These are phyloP conservation scores for Apiotrichum mycotoxinovorans DNA, from an alignment of 1,284 basidiomycete species.

Conservation along the genomic window DNA sequence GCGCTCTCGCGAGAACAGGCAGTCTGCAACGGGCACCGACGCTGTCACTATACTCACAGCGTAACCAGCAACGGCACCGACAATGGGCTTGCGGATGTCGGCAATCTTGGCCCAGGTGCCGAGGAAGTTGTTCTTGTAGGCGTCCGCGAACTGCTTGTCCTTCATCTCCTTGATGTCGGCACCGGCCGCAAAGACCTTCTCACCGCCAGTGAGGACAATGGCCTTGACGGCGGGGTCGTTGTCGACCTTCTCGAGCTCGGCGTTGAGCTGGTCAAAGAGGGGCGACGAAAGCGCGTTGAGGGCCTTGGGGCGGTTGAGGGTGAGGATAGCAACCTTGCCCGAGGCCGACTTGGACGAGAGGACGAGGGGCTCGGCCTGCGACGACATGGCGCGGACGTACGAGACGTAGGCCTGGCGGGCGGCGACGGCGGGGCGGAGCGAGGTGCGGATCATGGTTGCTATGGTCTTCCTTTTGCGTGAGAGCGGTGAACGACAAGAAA, in stretches of 20 bases:
- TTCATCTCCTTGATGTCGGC: constrained; percentile 63
- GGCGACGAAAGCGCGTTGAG: constrained; percentile 86
- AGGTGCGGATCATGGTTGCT: constrained; percentile 15
- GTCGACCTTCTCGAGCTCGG: constrained; percentile 69
- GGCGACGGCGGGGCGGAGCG: constrained; percentile 21
- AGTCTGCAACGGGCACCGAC: too few relatives aligned
- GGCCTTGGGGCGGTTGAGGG: constrained; percentile 92
- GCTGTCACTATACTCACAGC: constrained; percentile 60
- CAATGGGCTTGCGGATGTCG: constrained; percentile 81
- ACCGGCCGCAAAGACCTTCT: constrained; percentile 80
- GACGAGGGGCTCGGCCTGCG: constrained; percentile 42
- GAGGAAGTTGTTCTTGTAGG: constrained; percentile 84
- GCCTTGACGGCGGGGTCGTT: constrained; percentile 69
- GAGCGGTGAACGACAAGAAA: constrained; percentile 3
- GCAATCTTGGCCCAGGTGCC: constrained; percentile 79
- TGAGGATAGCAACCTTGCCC: constrained; percentile 74
- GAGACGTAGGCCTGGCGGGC: constrained; percentile 15
- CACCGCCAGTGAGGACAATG: constrained; percentile 88
- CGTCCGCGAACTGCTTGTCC: constrained; percentile 75
- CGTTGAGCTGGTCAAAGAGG: constrained; percentile 72
- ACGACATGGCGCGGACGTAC: constrained; percentile 36
- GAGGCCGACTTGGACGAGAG: constrained; percentile 36
- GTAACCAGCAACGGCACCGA: constrained; percentile 93
- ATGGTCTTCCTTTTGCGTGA: background rate
- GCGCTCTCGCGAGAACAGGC: too few relatives aligned